phyloP scores from a whole-genome alignment of 495 filamentous ascomycete species.

The Neurospora sp. region DNA sequence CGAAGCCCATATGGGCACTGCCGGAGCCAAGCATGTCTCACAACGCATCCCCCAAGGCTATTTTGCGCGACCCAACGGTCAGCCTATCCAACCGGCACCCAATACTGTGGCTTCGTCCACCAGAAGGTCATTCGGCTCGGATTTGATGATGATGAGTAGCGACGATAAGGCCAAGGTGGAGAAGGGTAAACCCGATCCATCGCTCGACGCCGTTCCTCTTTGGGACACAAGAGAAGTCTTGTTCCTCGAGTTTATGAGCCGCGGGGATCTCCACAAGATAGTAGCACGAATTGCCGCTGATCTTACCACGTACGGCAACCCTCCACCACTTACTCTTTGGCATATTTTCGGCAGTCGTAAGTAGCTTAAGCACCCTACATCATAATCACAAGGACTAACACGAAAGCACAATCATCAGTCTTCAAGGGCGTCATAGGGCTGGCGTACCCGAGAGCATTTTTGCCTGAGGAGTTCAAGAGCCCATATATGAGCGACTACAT shows the following conservation, averaged over 20 bases:
- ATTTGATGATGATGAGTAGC: background rate
- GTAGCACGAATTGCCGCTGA: background rate
- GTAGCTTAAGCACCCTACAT: background rate
- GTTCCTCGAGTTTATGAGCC: conserved; percentile 8
- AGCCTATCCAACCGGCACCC: background rate
- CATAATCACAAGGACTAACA: background rate
- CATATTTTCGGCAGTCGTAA: conserved; percentile 9
- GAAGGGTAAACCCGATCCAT: background rate
- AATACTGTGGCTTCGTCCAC: background rate
- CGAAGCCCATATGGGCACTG: background rate
- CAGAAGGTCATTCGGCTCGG: background rate
- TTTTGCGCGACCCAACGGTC: background rate
- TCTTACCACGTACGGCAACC: background rate
- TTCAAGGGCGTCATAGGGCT: conserved; percentile 7
- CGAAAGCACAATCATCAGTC: background rate
- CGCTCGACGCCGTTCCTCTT: background rate
- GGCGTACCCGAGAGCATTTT: conserved; percentile 6
- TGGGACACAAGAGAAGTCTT: background rate
- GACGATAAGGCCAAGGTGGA: background rate
- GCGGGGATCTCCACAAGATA: conserved; percentile 3
- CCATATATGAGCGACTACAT: background rate
- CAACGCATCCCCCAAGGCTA: background rate
- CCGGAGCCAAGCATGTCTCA: background rate
- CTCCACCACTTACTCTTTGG: conserved; percentile 2
- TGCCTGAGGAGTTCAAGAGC: background rate